These are phyloP conservation scores for Talaromyces sp. DNA, from an alignment of 2,329 filamentous ascomycete genomes.

Conservation along the genomic window DNA sequence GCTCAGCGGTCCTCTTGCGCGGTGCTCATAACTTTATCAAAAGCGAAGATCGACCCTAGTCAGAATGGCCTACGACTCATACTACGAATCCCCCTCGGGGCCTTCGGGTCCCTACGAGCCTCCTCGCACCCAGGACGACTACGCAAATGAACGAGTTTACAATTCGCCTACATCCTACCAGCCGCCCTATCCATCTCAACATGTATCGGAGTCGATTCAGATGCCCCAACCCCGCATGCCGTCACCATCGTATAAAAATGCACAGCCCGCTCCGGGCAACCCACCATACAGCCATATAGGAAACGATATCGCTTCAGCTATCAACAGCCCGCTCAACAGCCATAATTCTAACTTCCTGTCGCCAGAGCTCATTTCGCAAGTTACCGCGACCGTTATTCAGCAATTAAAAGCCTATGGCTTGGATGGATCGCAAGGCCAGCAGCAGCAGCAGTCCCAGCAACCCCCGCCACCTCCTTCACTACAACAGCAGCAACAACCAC, in stretches of 20 bases:
- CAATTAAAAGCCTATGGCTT: constrained; percentile 51
- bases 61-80: constrained; percentile 15
- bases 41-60: neutral
- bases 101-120: constrained; percentile 27
- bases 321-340: constrained; percentile 33
- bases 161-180: constrained; percentile 24
- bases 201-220: constrained; percentile 29
- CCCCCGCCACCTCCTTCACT: constrained; percentile 25
- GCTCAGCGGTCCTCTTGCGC: constrained; percentile 18
- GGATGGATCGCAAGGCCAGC: constrained; percentile 29
- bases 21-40: neutral
- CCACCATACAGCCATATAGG: constrained; percentile 18
- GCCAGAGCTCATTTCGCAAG: constrained; percentile 58
- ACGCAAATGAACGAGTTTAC: constrained; percentile 14
- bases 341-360: constrained; percentile 51
- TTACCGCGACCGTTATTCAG: constrained; percentile 57
- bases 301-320: neutral
- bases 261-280: constrained; percentile 22
- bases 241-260: constrained; percentile 17
- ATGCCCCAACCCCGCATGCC: constrained; percentile 38
- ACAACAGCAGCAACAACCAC: constrained; percentile 26
- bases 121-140: constrained; percentile 19
- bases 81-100: constrained; percentile 6
- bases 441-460: constrained; percentile 28
- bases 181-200: constrained; percentile 33